Percentiles rank a stretch among this genome's conserved stretches.
Evolutionary conservation across 805 yeast genomes (phyloP).

Genomic region (Starmerella stigmatis): DNA sequence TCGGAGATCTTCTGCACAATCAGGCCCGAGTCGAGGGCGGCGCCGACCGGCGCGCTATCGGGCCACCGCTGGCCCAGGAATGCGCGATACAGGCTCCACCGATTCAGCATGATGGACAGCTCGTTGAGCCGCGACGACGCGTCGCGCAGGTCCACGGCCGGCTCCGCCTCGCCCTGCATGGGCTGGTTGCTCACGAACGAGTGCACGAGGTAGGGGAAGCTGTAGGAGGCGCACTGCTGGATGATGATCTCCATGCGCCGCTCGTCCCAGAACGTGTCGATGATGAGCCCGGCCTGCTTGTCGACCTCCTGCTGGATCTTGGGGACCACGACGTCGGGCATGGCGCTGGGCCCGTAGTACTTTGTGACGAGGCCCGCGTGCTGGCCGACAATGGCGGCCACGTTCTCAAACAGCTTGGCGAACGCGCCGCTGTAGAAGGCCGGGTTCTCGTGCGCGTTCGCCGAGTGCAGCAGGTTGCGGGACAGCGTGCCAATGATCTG

Average conservation of each 20-base stretch:
- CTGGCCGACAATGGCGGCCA: slow-evolving; percentile 73
- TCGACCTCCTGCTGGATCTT: slow-evolving; percentile 81
- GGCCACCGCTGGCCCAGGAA: slow-evolving; percentile 62
- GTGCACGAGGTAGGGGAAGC: slow-evolving; percentile 38
- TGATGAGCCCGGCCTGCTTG: slow-evolving; percentile 78
- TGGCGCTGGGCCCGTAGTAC: slow-evolving; percentile 53
- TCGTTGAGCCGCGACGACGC: slow-evolving; percentile 62
- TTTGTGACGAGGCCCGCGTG: slow-evolving; percentile 69
- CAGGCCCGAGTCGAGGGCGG: slow-evolving; percentile 43
- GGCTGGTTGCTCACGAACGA: slow-evolving; percentile 10
- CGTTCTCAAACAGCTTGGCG: slow-evolving; percentile 58
- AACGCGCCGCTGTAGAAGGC: slow-evolving; percentile 33
- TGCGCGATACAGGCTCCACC: slow-evolving; percentile 56
- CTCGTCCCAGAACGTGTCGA: slow-evolving; percentile 75
- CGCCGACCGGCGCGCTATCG: slow-evolving; percentile 3
- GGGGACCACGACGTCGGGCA: slow-evolving; percentile 50
- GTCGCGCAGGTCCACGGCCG: slow-evolving; percentile 41
- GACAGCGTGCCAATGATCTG: slow-evolving; percentile 72
- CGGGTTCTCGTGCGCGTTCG: slow-evolving; percentile 21
- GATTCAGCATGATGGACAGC: slow-evolving; percentile 62
- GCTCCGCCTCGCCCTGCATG: neutral
- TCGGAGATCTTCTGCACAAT: slow-evolving; percentile 46
- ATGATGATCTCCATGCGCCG: slow-evolving; percentile 48
- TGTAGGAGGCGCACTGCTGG: slow-evolving; percentile 46
- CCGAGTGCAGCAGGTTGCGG: slow-evolving; percentile 43